A percentile compares a stretch with the other conserved stretches of the same genome.
These are phyloP conservation scores for Phytopythium montanum DNA, from an alignment of 352 stramenopile genomes.

Conservation along the genomic window DNA sequence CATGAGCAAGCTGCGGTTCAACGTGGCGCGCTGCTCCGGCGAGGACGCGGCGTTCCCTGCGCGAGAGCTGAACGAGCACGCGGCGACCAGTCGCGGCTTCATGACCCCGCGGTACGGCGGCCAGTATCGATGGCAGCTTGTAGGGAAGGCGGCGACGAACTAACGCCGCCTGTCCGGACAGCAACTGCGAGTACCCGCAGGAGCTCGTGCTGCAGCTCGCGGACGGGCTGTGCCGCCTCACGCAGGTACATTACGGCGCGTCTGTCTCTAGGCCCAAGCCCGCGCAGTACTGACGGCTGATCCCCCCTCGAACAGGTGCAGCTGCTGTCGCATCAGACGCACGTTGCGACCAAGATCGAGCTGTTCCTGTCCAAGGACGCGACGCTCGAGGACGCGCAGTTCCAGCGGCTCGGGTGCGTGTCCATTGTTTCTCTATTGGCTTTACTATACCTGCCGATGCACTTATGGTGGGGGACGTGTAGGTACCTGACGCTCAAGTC, in stretches of 20 bases:
- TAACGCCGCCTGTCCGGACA: constrained; percentile 8
- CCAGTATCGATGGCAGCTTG: not conserved
- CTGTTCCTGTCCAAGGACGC: constrained; percentile 76
- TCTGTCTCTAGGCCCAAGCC: no score
- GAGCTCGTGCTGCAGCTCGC: constrained; percentile 87
- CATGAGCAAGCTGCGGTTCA: constrained; percentile 86
- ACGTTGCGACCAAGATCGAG: constrained; percentile 92
- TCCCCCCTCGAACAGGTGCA: constrained; percentile 58
- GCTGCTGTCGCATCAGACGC: constrained; percentile 89
- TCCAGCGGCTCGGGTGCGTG: constrained; percentile 69
- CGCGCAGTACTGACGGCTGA: no score
- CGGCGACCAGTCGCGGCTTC: constrained; percentile 50
- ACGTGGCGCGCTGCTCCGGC: constrained; percentile 80
- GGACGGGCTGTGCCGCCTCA: constrained; percentile 63
- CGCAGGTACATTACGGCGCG: constrained; percentile 30
- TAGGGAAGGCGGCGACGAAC: not conserved
- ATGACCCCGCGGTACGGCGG: constrained; percentile 73
- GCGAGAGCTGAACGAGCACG: constrained; percentile 82
- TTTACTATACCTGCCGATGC: not conserved
- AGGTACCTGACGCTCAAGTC: constrained; percentile 75
- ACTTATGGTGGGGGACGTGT: not conserved
- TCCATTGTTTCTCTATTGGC: not conserved
- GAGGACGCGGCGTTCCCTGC: constrained; percentile 86
- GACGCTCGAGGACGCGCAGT: constrained; percentile 47
- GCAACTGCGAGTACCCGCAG: constrained; percentile 92